Base-by-base conservation (phyloP, 2,329 filamentous ascomycete species). In the Nigrospora osmanthi region DNA sequence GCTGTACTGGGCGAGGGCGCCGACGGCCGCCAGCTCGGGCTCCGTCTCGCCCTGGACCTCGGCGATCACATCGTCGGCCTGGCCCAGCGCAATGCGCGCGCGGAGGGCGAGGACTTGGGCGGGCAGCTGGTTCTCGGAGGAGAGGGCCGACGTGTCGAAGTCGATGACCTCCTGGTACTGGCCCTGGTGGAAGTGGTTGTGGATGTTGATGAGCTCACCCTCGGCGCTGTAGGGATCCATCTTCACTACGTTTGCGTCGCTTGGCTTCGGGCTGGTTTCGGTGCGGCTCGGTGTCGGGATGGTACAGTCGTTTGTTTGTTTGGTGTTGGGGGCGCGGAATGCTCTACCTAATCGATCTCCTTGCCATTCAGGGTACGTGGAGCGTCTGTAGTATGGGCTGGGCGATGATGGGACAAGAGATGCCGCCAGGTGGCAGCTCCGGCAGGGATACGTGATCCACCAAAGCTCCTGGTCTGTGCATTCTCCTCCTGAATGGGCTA, bases 101-200 rank as follows among this genome's bases (percentile, higher is more conserved):
- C 93, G 87, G 51, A 91, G 80, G 62, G 85, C 76, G 45, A 97
- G 80, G 38, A 95, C 71, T 47, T 83, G 83, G 35, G 87, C 86
- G 36, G 88, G 80, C 13, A 89, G 74, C 39, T 75, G 74, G 69
- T 96, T 96, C 58, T 85, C 81, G 51, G 82, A 55, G 38, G 87
- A 93, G 60, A 97, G 85, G 48, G 82, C 74, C 6, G 85, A 81
- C 37, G 82, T 85, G 66, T 94, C 85, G 69, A 89, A 95, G 70
- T 93, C 85, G 66, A 94, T 67, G 52, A 94, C 90, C 60, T 84
- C 76, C 60, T 87, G 78, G 75, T 88, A 95, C 73, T 95, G 90
- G 61, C 87, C 89, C 65, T 84, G 80, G 65, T 84, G 76, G 69
- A 85, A 85, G 67, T 80, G 66, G 66, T 79, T 84, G 70, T 84